A percentile compares a stretch with the other conserved stretches of the same genome.
Evolutionary conservation across 2,329 filamentous ascomycete genomes (phyloP).

Genomic region (Botryosphaeria dothidea): DNA sequence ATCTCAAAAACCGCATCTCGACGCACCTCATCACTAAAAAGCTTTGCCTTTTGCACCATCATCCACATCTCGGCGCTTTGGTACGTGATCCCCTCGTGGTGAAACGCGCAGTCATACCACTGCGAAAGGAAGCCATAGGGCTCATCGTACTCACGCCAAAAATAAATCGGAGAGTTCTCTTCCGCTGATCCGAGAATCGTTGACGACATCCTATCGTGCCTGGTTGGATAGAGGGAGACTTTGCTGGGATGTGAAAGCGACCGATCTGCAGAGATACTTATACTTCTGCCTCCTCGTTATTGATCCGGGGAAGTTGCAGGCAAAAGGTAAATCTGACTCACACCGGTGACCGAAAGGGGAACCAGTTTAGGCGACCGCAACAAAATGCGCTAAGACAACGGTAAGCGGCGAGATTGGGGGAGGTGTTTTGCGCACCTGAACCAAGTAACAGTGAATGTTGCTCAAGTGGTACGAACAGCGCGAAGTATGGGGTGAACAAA

Average conservation of each 20-base stretch:
- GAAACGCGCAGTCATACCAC: conserved; percentile 59
- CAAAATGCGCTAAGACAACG: too few species aligned
- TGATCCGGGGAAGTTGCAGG: too few species aligned
- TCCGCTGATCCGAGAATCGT: not conserved
- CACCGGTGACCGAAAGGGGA: too few species aligned
- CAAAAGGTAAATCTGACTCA: too few species aligned
- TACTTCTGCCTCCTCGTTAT: too few species aligned
- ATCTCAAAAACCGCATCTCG: not conserved
- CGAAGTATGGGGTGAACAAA: not conserved
- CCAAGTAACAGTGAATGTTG: too few species aligned
- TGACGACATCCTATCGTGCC: not conserved
- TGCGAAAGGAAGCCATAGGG: conserved; percentile 61
- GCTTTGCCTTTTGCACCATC: conserved; percentile 48
- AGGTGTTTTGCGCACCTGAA: too few species aligned
- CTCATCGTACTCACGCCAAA: conserved; percentile 44
- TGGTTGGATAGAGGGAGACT: not conserved
- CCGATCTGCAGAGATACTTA: not conserved
- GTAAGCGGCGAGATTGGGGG: too few species aligned
- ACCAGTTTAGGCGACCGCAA: too few species aligned
- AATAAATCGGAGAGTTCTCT: conserved; percentile 28
- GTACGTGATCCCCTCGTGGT: conserved; percentile 36
- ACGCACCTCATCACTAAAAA: conserved; percentile 43
- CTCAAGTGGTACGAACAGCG: not conserved
- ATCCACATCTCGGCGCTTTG: conserved; percentile 49
- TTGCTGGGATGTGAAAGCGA: not conserved